Percentiles rank a stretch among this genome's conserved stretches.
These are phyloP conservation scores for Colletotrichum orchidophilum DNA, from an alignment of 2,329 filamentous ascomycete genomes.

Conservation along the genomic window DNA sequence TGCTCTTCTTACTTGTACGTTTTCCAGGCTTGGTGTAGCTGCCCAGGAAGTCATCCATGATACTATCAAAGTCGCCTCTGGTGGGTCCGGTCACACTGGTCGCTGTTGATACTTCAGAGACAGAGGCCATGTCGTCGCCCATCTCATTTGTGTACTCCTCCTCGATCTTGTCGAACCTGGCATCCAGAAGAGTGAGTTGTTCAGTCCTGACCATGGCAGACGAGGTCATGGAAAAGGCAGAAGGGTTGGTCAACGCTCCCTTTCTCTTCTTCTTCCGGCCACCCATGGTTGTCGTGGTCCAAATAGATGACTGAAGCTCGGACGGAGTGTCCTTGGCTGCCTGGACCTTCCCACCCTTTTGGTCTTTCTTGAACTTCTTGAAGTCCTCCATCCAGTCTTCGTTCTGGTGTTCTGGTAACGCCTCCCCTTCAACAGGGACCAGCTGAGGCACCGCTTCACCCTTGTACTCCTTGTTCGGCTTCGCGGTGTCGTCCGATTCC, in stretches of 20 bases:
- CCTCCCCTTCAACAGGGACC: conserved; percentile 53
- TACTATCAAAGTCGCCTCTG: conserved; percentile 83
- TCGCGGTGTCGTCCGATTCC: conserved; percentile 94
- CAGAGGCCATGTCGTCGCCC: conserved; percentile 60
- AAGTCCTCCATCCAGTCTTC: conserved; percentile 93
- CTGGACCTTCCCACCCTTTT: conserved; percentile 57
- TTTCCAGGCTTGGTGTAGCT: conserved; percentile 77
- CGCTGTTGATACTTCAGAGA: conserved; percentile 69
- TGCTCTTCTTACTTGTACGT: conserved; percentile 81
- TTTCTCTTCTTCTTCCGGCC: conserved; percentile 94
- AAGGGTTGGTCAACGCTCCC: conserved; percentile 88
- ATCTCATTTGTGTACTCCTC: conserved; percentile 71
- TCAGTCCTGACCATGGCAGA: conserved; percentile 89
- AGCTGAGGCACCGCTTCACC: conserved; percentile 59
- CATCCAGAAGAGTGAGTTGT: conserved; percentile 84
- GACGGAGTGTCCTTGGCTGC: conserved; percentile 59
- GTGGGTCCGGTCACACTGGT: conserved; percentile 76
- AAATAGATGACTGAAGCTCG: conserved; percentile 74
- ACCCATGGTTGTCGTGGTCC: conserved; percentile 81
- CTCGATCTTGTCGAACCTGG: conserved; percentile 90
- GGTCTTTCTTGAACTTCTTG: conserved; percentile 91
- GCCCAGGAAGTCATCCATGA: conserved; percentile 93
- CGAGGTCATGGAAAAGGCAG: conserved; percentile 90
- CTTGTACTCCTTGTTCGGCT: conserved; percentile 70
- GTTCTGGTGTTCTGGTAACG: conserved; percentile 69